Percentiles rank a stretch among this genome's conserved stretches.
These are phyloP conservation scores for Podospora pseudoanserina DNA, from an alignment of 495 filamentous ascomycete genomes.

Conservation along the genomic window DNA sequence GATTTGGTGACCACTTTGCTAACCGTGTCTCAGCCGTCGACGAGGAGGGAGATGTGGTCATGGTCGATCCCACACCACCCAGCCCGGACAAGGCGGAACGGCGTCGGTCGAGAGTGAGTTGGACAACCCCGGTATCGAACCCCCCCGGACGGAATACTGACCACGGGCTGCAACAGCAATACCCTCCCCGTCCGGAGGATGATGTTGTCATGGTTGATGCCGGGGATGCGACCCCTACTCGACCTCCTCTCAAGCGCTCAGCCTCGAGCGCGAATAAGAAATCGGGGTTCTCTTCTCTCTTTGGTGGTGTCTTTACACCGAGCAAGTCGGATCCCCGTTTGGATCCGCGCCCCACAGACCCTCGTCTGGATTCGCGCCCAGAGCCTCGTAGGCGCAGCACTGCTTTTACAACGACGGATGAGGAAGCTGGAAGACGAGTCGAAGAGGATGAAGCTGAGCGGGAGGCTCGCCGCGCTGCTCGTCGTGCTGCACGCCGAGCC, in stretches of 20 bases:
- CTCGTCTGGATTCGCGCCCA: constrained; percentile 28
- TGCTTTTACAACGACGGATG: constrained; percentile 38
- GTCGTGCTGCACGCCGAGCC: constrained; percentile 41
- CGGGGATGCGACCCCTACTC: constrained; percentile 27
- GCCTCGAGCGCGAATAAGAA: constrained; percentile 37
- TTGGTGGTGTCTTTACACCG: constrained; percentile 41
- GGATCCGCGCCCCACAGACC: constrained; percentile 29
- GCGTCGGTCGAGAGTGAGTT: constrained; percentile 43
- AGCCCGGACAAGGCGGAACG: constrained; percentile 44
- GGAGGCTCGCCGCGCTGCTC: constrained; percentile 52
- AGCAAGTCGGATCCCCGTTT: constrained; percentile 24
- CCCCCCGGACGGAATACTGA: constrained; percentile 21
- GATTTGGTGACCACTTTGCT: constrained; percentile 10
- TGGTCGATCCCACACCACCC: constrained; percentile 34
- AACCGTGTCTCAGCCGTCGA: constrained; percentile 20
- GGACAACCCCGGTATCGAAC: neutral
- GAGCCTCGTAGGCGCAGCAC: constrained; percentile 45
- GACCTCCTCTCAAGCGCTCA: constrained; percentile 39
- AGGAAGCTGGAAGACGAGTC: constrained; percentile 31
- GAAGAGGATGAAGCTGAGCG: constrained; percentile 46
- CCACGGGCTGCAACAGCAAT: constrained; percentile 28
- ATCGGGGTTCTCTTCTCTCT: constrained; percentile 38
- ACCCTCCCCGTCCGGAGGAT: constrained; percentile 38
- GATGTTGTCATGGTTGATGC: constrained; percentile 40
- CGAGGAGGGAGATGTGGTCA: constrained; percentile 45